Conservation (phyloP, 2,329 filamentous ascomycete species). For the Penicillium sp. region DNA sequence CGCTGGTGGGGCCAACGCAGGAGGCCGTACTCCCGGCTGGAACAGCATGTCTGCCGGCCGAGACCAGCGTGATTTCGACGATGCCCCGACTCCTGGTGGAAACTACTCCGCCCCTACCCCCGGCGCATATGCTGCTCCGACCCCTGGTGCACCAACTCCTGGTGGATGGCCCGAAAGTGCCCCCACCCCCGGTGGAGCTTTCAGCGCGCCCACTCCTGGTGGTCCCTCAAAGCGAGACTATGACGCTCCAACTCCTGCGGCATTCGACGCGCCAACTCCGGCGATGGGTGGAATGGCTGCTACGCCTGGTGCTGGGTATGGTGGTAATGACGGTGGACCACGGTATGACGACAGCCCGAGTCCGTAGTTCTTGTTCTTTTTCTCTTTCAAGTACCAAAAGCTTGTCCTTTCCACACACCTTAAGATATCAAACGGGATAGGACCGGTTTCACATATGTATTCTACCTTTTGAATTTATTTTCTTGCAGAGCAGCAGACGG, state of each 20-base stretch:
- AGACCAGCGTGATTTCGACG: slow-evolving; percentile 54
- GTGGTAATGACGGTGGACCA: slow-evolving; percentile 44
- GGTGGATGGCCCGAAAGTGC: slow-evolving; percentile 47
- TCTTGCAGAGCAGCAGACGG: slow-evolving; percentile 7
- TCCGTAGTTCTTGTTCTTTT: slow-evolving; percentile 29
- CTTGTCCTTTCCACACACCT: slow-evolving; percentile 12
- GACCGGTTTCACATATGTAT: slow-evolving; percentile 24
- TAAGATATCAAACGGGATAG: slow-evolving; percentile 18
- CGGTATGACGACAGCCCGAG: slow-evolving; percentile 47
- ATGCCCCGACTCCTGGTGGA: slow-evolving; percentile 72
- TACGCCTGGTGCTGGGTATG: slow-evolving; percentile 41
- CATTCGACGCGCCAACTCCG: slow-evolving; percentile 52
- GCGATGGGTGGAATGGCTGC: slow-evolving; percentile 40
- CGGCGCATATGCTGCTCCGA: slow-evolving; percentile 61
- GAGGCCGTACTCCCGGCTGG: slow-evolving; percentile 50
- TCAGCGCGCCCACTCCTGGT: slow-evolving; percentile 47
- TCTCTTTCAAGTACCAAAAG: slow-evolving; percentile 17
- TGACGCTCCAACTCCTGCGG: slow-evolving; percentile 26
- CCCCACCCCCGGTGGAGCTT: slow-evolving; percentile 47
- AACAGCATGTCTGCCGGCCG: slow-evolving; percentile 24
- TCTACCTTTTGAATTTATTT: slow-evolving; percentile 23
- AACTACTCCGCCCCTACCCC: slow-evolving; percentile 66
- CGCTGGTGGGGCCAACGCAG: slow-evolving; percentile 56
- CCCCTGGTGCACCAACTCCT: slow-evolving; percentile 63
- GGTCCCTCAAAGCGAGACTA: slow-evolving; percentile 30